phyloP scores from a whole-genome alignment of 345 rosid species.

The Eucalyptus rudis region DNA sequence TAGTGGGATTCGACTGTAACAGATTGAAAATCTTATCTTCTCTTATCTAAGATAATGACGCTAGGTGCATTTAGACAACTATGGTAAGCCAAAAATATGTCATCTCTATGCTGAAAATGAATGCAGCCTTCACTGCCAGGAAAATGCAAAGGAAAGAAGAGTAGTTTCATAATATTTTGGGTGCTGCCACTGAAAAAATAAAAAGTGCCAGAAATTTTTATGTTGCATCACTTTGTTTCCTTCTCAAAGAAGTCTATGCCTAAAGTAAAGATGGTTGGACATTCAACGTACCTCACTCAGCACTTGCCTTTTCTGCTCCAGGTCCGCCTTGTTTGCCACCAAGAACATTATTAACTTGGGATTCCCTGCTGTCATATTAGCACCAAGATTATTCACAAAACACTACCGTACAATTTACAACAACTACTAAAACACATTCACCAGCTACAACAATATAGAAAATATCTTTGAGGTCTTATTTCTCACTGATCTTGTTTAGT shows the following conservation, averaged over 20 bases:
- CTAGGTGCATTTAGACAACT: background rate
- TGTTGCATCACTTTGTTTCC: background rate
- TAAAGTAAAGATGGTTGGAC: background rate
- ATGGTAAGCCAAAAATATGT: background rate
- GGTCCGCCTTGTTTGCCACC: constrained; percentile 67
- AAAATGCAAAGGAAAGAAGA: background rate
- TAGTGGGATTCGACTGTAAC: background rate
- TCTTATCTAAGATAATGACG: background rate
- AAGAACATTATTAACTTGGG: constrained; percentile 54
- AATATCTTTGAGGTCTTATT: background rate
- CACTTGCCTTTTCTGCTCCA: constrained; percentile 59
- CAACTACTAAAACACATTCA: background rate
- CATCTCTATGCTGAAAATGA: background rate
- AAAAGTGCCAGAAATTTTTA: background rate
- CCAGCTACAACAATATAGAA: background rate
- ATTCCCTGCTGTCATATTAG: constrained; percentile 27
- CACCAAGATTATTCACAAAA: background rate
- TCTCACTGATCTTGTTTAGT: background rate
- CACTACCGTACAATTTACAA: background rate
- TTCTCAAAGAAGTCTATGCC: background rate
- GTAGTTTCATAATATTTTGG: background rate
- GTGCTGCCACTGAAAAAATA: background rate
- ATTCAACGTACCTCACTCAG: constrained; percentile 26
- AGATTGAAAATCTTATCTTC: background rate
- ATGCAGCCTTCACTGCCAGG: background rate